A percentile compares a stretch with the other conserved stretches of the same genome.
These are phyloP conservation scores for Fusarium sp. DNA, from an alignment of 2,329 filamentous ascomycete genomes.

Conservation along the genomic window DNA sequence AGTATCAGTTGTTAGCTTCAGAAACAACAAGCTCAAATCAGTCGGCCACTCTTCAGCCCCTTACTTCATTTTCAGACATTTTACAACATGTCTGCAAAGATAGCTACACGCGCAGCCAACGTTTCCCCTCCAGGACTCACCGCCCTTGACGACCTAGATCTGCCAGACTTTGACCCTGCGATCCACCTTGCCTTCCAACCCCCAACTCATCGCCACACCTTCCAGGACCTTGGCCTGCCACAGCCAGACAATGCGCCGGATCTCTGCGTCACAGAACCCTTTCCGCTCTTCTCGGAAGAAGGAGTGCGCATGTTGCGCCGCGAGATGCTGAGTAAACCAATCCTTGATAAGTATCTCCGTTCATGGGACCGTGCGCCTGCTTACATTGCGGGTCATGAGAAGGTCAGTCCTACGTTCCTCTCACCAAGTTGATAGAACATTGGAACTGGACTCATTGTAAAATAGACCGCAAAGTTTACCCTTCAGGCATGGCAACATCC, in stretches of 20 bases:
- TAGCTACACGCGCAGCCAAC: not conserved
- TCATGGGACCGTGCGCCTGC: not conserved
- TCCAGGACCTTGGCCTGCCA: not conserved
- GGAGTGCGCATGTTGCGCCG: not conserved
- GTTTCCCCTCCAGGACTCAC: not conserved
- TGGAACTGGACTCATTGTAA: accelerated
- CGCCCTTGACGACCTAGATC: not conserved
- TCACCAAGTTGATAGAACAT: no score
- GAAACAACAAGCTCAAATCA: accelerated
- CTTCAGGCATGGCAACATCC: conserved; percentile 5
- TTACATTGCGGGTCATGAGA: conserved; percentile 2
- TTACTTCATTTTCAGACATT: no score
- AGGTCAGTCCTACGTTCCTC: not conserved
- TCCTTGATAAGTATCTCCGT: not conserved
- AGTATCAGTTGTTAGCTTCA: no score
- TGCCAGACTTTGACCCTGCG: not conserved
- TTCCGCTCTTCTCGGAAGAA: not conserved
- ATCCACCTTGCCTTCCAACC: conserved; percentile 1
- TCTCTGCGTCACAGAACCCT: not conserved
- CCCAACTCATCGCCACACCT: not conserved
- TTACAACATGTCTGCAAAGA: not conserved
- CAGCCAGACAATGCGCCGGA: not conserved
- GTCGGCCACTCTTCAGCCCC: not conserved
- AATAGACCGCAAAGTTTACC: not conserved
- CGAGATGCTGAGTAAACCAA: not conserved